phyloP scores from a whole-genome alignment of 257 asterid genomes.

The Primulina eburnea region DNA sequence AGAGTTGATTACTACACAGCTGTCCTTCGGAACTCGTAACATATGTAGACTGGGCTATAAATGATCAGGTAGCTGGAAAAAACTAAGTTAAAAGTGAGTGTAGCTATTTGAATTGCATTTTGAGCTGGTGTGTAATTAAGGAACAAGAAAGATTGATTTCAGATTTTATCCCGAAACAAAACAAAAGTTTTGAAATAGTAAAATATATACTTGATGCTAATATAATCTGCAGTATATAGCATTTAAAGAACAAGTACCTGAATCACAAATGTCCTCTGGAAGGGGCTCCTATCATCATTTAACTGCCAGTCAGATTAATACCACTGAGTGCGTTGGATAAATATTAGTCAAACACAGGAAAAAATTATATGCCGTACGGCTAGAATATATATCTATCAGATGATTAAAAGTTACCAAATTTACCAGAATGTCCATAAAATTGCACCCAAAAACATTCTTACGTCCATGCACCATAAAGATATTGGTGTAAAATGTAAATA shows the following conservation, averaged over 20 bases:
- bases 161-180: constrained; percentile 6
- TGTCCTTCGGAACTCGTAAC: background rate
- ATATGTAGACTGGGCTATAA: background rate
- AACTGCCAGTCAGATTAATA: constrained; percentile 52
- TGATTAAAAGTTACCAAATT: constrained; percentile 14
- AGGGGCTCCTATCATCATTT: constrained; percentile 87
- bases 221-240: constrained; percentile 15
- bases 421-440: constrained; percentile 12
- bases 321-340: constrained; percentile 26
- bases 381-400: constrained; percentile 14
- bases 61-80: background rate
- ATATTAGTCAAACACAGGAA: constrained; percentile 17
- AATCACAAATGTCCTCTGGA: constrained; percentile 86
- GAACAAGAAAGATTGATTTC: background rate
- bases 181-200: constrained; percentile 9
- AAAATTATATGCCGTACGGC: constrained; percentile 2
- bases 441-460: constrained; percentile 10
- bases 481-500: background rate
- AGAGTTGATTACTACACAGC: background rate
- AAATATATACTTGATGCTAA: background rate
- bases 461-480: background rate
- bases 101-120: constrained; percentile 15
- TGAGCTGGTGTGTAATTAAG: constrained; percentile 3
- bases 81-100: background rate
- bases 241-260: constrained; percentile 52